Conservation (phyloP, 306 rosid genomes). For the Comarum palustre region DNA sequence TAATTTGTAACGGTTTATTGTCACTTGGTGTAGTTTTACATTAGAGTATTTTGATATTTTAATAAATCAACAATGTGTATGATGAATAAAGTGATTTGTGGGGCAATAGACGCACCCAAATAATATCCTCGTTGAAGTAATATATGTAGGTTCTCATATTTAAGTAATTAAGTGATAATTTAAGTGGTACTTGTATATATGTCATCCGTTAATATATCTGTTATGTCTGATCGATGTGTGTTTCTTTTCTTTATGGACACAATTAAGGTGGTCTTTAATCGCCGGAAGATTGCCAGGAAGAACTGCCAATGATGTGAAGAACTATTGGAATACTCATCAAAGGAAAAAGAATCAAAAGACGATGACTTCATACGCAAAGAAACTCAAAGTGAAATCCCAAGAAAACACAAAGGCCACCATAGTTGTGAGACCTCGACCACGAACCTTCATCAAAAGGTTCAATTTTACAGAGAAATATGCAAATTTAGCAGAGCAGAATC, state of each 20-base stretch:
- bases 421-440: conserved; percentile 5
- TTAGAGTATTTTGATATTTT: too few species aligned
- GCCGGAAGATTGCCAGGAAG: conserved; percentile 14
- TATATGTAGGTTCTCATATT: too few species aligned
- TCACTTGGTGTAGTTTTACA: too few species aligned
- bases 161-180: too few species aligned
- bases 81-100: too few species aligned
- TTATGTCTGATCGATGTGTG: neutral
- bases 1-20: too few species aligned
- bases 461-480: neutral
- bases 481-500: neutral
- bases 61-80: too few species aligned
- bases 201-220: too few species aligned
- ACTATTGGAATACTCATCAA: neutral
- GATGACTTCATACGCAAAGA: neutral
- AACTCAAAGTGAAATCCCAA: neutral
- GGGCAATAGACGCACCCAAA: too few species aligned
- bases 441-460: neutral
- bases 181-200: too few species aligned
- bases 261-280: conserved; percentile 16
- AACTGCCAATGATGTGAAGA: conserved; percentile 15
- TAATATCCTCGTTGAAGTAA: too few species aligned
- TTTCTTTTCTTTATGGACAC: neutral
- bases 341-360: neutral
- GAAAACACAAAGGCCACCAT: neutral